Evolutionary conservation across 1,139 yeast genomes (phyloP).

Genomic region (Meyerozyma carpophila): DNA sequence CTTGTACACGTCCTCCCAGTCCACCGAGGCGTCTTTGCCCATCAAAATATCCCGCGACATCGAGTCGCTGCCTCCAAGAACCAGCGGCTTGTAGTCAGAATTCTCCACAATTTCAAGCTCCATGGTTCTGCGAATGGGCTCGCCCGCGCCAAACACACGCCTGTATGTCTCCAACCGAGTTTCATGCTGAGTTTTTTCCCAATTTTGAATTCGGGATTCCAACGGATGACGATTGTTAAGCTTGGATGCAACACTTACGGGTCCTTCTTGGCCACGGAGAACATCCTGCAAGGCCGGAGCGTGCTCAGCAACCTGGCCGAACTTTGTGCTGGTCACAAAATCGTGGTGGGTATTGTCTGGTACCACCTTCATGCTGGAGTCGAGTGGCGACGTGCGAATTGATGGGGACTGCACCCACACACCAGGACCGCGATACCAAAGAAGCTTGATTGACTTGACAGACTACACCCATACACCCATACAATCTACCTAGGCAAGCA

Average conservation of each 20-base stretch:
- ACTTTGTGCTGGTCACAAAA: slow-evolving; percentile 41
- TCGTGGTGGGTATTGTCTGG: neutral
- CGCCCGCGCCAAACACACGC: slow-evolving; percentile 87
- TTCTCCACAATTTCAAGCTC: slow-evolving; percentile 71
- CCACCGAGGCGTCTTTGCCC: slow-evolving; percentile 70
- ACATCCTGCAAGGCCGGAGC: slow-evolving; percentile 61
- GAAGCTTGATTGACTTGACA: too few species aligned
- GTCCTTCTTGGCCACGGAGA: slow-evolving; percentile 54
- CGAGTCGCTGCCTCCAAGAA: slow-evolving; percentile 49
- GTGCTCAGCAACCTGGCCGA: slow-evolving; percentile 50
- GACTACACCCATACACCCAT: neutral
- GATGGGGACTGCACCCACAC: neutral
- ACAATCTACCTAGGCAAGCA: neutral
- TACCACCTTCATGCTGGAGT: neutral
- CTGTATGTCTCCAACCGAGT: slow-evolving; percentile 74
- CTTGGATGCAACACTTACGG: slow-evolving; percentile 57
- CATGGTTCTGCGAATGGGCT: slow-evolving; percentile 86
- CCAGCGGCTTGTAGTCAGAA: slow-evolving; percentile 67
- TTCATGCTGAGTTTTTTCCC: slow-evolving; percentile 76
- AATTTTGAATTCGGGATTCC: slow-evolving; percentile 64
- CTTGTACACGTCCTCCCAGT: slow-evolving; percentile 91
- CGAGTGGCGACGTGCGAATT: neutral
- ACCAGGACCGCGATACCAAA: too few species aligned
- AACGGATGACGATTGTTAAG: slow-evolving; percentile 85
- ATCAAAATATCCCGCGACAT: slow-evolving; percentile 73